phyloP scores from a whole-genome alignment of 2,329 filamentous ascomycete species.

The Cladosporium sp. region DNA sequence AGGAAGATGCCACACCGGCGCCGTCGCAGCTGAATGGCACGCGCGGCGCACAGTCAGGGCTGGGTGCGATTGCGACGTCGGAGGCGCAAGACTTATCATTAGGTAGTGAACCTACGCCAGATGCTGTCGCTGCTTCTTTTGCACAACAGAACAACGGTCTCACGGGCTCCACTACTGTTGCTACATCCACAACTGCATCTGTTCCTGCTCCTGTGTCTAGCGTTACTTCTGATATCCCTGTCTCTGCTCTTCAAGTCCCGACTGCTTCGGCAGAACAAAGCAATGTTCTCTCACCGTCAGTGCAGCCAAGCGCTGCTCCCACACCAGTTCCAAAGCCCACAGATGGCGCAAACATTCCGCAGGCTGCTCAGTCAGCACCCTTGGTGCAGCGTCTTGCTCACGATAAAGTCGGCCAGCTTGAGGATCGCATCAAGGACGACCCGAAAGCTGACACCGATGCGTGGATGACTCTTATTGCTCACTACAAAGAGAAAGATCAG shows the following conservation, averaged over 20 bases:
- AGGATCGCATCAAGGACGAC: conserved; percentile 88
- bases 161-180: conserved; percentile 30
- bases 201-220: conserved; percentile 22
- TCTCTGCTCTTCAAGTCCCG: conserved; percentile 19
- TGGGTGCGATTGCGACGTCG: conserved; percentile 23
- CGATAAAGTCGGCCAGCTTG: conserved; percentile 74
- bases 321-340: conserved; percentile 15
- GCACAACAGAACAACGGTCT: conserved; percentile 27
- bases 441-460: conserved; percentile 88
- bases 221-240: conserved; percentile 24
- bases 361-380: conserved; percentile 12
- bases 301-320: conserved; percentile 19
- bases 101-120: conserved; percentile 44
- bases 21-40: conserved; percentile 26
- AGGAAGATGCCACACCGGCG: conserved; percentile 28
- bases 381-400: conserved; percentile 55
- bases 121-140: conserved; percentile 26
- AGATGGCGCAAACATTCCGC: conserved; percentile 16
- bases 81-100: conserved; percentile 54
- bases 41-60: conserved; percentile 23
- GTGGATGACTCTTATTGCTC: conserved; percentile 81
- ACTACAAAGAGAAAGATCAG: conserved; percentile 77
- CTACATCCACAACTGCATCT: conserved; percentile 14
- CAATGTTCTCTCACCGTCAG: conserved; percentile 47
- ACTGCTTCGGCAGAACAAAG: conserved; percentile 26